Conservation (phyloP, 306 rosid genomes). For the Casuarina glauca region DNA sequence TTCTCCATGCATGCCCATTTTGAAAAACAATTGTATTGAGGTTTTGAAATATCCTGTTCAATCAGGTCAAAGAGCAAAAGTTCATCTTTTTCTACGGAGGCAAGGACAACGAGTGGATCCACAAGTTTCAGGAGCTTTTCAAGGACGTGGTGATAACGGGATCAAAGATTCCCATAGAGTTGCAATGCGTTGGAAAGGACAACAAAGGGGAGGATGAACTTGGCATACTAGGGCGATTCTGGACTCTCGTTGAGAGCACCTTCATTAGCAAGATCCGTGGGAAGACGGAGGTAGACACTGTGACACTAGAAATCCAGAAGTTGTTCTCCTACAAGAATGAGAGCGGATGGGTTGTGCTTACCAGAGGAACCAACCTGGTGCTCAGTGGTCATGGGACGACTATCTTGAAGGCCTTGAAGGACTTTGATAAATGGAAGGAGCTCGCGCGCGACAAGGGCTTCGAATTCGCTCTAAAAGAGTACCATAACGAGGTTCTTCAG, state of each 20-base stretch:
- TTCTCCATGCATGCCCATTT: too few relatives aligned
- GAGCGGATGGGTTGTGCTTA: constrained; percentile 38
- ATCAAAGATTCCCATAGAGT: constrained; percentile 27
- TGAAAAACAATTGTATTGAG: too few relatives aligned
- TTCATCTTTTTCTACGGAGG: constrained; percentile 51
- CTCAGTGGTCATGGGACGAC: constrained; percentile 31
- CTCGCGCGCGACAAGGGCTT: constrained; percentile 24
- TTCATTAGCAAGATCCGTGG: constrained; percentile 21
- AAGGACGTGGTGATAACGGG: constrained; percentile 35
- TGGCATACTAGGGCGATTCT: constrained; percentile 1
- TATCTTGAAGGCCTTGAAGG: constrained; percentile 32
- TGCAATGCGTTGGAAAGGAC: constrained; percentile 28
- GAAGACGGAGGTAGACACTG: background rate
- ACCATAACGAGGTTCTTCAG: background rate
- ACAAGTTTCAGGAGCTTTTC: constrained; percentile 23
- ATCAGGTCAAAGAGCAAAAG: constrained; percentile 40
- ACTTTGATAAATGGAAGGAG: constrained; percentile 43
- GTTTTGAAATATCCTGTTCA: background rate
- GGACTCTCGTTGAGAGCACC: background rate
- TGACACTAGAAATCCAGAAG: constrained; percentile 33
- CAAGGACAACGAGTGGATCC: constrained; percentile 35
- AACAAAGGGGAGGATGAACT: constrained; percentile 34
- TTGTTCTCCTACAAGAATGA: constrained; percentile 39
- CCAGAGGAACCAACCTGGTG: constrained; percentile 32
- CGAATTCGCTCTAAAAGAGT: constrained; percentile 24